Base-by-base conservation (phyloP, 306 rosid genomes). In the Vicia faba region DNA sequence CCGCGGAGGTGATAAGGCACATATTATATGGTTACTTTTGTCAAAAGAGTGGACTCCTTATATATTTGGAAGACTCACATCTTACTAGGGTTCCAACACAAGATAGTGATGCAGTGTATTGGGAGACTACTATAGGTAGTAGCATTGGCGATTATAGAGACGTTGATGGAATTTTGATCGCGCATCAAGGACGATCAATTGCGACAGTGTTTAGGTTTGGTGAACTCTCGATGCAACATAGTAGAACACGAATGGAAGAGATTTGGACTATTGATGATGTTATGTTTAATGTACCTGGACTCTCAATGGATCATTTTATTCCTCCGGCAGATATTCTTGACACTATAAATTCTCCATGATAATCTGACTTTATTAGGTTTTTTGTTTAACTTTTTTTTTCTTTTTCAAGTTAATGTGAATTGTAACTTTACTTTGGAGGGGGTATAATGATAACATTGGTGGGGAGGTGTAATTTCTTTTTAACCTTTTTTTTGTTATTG, bases 81-180 rank as follows among this genome's bases (percentile, higher is more conserved):
- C 86, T 93, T 9, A 93, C 99, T 0, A 75, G 97, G 58, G 96
- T 93, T 0, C 87, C 86, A 50, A 76, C 86, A 1, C 82, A 86
- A 3, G 81, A 81, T 13, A 65, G 71, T 35, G 88, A 93, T 48
- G 79, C 84, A 0, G 88, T 93, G 54, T 93, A 85, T 12, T 90
- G 97, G 99, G 99, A 93, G 82, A 93, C 97, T 49, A 93, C 96
- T 25, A 93, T 90, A 53, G 99, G 99, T 0, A 93, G 99, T 72
- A 86, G 85, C 84, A 90, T 93, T 18, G 89, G 79, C 3, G 99
- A 90, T 56, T 90, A 90, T 9, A 69, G 90, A 54, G 99, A 85
- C 33, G 88, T 90, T 0, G 99, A 88, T 36, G 97, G 97, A 0
- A 67, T 90, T 33, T 53, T 90, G 25, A 86, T 93, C 1, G 99